phyloP scores from a whole-genome alignment of 139 green algal genomes.

The Tetradesmus obliquus region DNA sequence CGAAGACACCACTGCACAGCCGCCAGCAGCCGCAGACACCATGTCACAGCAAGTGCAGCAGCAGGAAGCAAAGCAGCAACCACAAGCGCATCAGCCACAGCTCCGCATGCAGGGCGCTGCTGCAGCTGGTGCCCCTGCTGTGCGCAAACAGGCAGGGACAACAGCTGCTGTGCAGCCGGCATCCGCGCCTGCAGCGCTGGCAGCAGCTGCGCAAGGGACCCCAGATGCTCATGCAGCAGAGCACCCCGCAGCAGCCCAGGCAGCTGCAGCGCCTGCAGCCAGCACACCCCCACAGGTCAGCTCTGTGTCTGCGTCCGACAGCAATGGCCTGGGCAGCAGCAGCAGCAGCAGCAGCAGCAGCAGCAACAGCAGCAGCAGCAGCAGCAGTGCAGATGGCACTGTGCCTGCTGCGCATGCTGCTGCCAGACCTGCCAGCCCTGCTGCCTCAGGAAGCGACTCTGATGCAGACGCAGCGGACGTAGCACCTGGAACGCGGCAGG shows the following conservation, averaged over 20 bases:
- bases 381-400: neutral
- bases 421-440: neutral
- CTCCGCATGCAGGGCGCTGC: neutral
- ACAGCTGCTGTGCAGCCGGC: no score
- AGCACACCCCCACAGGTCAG: no score
- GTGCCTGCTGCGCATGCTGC: neutral
- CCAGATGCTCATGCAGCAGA: neutral
- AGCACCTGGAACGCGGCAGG: neutral
- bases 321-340: neutral
- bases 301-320: no score
- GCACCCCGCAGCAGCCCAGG: no score
- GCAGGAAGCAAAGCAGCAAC: neutral
- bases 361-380: neutral
- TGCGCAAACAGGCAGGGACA: no score
- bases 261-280: neutral
- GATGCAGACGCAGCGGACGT: neutral
- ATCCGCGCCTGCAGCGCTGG: no score
- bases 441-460: neutral
- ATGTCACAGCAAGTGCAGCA: neutral
- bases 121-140: no score
- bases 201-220: neutral
- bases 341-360: neutral
- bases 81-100: neutral
- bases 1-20: neutral
- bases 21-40: neutral